These are phyloP conservation scores for Trichocomaceae sp. DNA, from an alignment of 2,329 filamentous ascomycete genomes.

Conservation along the genomic window DNA sequence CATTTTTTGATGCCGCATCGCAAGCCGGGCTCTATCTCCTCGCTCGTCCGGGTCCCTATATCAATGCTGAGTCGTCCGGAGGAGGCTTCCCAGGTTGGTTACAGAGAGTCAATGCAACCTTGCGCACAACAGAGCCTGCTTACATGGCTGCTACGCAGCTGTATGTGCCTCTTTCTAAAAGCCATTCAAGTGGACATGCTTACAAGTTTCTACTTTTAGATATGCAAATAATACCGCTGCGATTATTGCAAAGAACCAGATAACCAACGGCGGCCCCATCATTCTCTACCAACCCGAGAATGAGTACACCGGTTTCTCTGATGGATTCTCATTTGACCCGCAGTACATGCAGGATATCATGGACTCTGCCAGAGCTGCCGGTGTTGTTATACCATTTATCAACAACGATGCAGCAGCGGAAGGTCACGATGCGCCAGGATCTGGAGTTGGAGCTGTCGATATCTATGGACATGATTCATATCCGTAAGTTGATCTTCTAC, in stretches of 20 bases:
- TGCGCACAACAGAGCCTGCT: conserved; percentile 57
- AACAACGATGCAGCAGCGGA: conserved; percentile 62
- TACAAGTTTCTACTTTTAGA: conserved; percentile 23
- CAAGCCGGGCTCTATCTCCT: conserved; percentile 71
- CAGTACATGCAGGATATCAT: conserved; percentile 66
- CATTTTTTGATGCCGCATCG: conserved; percentile 69
- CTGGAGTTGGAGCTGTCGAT: conserved; percentile 51
- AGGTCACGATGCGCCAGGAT: conserved; percentile 60
- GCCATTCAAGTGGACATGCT: not conserved
- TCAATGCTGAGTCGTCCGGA: conserved; percentile 70
- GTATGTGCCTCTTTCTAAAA: conserved; percentile 30
- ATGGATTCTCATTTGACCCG: conserved; percentile 52
- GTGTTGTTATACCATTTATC: conserved; percentile 67
- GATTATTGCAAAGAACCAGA: conserved; percentile 67
- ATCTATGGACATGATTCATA: conserved; percentile 64
- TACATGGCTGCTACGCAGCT: conserved; percentile 63
- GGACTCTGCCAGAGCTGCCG: conserved; percentile 59
- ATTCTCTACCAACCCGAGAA: conserved; percentile 78
- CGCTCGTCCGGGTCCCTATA: conserved; percentile 65
- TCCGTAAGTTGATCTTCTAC: conserved; percentile 32
- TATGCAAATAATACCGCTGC: conserved; percentile 58
- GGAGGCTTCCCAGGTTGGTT: conserved; percentile 80
- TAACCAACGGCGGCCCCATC: conserved; percentile 74
- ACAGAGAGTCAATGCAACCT: conserved; percentile 56
- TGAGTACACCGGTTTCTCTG: conserved; percentile 58